Evolutionary conservation across 192 early-diverging fungal species (phyloP), one percentile per base, ranked within the genome.

Genomic region (Backusella tarrabulga): DNA sequence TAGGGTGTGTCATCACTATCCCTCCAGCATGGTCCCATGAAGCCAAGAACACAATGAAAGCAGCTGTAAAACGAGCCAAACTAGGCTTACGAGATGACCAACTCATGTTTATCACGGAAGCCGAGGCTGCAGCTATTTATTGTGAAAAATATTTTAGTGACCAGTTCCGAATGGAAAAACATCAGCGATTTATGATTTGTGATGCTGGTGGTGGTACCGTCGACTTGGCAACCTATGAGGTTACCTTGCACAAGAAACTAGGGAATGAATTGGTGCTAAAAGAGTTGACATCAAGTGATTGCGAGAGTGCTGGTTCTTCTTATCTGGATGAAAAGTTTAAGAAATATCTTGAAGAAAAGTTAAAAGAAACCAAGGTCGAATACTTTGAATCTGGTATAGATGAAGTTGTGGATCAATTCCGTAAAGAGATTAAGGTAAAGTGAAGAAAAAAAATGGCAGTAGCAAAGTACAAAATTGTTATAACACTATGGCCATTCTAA

Each of bases 191-290:
- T 44, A 81, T 86, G 81, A 83, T 86, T 68, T 84, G 85, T 69
- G 87, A 88, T 78, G 83, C 83, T 69, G 87, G 87, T 66, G 87
- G 87, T 36, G 87, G 87, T 54, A 88, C 87, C 7, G 87, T 88
- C 1, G 87, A 88, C 81, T 74, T 86, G 4, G 67, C 67, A 19
- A 68, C 67, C 0, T 68, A 34, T 35, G 34, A 68, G 23, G 56
- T 63, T 26, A 12, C 23, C 9, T 4, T 14, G 1, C 23, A 63
- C 23, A 23, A 63, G 6, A 14, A 63, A 23, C 11, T 63, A 29
- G 56, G 26, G 0, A 12, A 29, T 4, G 56, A 63, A 29, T 3
- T 63, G 56, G 26, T 23, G 21, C 26, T 63, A 63, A 63, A 29
- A 29, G 56, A 63, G 29, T 29, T 63, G 4, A 29, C 56, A 12